phyloP scores from a whole-genome alignment of 1,284 basidiomycete genomes.

The Cutaneotrichosporon spelunceum region DNA sequence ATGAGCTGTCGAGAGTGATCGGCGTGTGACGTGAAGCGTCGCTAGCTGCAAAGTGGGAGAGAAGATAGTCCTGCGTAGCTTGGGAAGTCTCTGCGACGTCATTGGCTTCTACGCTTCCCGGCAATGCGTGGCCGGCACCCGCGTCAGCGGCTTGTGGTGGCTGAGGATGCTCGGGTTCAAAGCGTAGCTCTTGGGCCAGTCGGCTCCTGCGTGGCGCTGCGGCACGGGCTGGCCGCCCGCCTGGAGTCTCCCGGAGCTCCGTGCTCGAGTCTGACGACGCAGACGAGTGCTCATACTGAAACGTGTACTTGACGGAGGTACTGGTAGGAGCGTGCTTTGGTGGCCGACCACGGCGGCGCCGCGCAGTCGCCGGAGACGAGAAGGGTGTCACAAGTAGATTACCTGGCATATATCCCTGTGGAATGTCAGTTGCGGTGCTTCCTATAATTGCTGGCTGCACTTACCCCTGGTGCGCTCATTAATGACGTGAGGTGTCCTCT shows the following conservation, averaged over 20 bases:
- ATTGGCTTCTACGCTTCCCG: not conserved
- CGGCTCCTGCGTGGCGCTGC: conserved; percentile 14
- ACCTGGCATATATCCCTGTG: conserved; percentile 8
- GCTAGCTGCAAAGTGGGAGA: conserved; percentile 29
- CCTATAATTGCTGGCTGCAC: not conserved
- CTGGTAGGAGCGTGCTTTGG: conserved; percentile 24
- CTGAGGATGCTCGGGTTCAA: not conserved
- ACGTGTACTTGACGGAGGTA: conserved; percentile 10
- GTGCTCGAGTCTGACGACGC: conserved; percentile 7
- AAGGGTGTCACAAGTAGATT: conserved; percentile 24
- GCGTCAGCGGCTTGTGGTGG: not conserved
- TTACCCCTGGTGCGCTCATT: conserved; percentile 18
- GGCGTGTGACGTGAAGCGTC: conserved; percentile 9
- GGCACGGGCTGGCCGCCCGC: conserved; percentile 3
- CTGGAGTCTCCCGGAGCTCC: conserved; percentile 8
- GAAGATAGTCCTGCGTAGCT: conserved; percentile 29
- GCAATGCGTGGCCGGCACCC: conserved; percentile 12
- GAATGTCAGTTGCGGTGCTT: conserved; percentile 7
- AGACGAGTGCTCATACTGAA: conserved; percentile 10
- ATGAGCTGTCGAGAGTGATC: conserved; percentile 27
- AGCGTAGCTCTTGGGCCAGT: conserved; percentile 19
- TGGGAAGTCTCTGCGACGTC: conserved; percentile 8
- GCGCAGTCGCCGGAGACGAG: conserved; percentile 40
- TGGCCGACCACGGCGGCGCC: conserved; percentile 34
- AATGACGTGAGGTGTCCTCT: conserved; percentile 18